A percentile compares a stretch with the other conserved stretches of the same genome.
These are phyloP conservation scores for Cornus controversa DNA, from an alignment of 148 eudicot species.

Conservation along the genomic window DNA sequence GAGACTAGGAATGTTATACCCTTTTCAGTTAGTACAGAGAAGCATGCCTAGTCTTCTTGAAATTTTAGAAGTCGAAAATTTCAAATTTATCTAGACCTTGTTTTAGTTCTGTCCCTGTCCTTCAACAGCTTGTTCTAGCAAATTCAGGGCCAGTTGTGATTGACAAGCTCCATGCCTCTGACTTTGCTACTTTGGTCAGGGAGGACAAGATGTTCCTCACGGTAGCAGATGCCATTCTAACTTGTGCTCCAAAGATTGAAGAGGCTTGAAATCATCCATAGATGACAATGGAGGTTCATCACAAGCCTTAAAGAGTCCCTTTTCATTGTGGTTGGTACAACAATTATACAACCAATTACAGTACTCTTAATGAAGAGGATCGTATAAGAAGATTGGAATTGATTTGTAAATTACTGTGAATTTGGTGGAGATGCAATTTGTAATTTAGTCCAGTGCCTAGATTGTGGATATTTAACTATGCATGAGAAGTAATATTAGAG, in stretches of 20 bases:
- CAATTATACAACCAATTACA: not conserved
- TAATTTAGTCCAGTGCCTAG: no score
- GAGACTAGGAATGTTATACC: no score
- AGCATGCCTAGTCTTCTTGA: no score
- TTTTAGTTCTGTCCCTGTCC: not conserved
- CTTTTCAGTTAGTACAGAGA: no score
- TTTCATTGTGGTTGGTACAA: not conserved
- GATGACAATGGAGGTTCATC: not conserved
- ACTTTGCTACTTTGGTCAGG: slow-evolving; percentile 36
- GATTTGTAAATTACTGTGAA: not conserved
- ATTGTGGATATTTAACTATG: no score
- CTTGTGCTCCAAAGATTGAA: slow-evolving; percentile 31
- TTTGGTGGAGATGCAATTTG: no score
- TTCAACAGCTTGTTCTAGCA: slow-evolving; percentile 51
- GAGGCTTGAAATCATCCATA: no score
- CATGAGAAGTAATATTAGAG: no score
- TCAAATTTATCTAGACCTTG: no score
- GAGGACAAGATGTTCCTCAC: slow-evolving; percentile 61
- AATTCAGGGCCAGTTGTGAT: slow-evolving; percentile 58
- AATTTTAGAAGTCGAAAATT: no score
- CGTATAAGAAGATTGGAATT: not conserved
- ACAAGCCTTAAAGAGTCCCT: not conserved
- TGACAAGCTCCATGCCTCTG: slow-evolving; percentile 52
- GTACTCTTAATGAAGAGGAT: not conserved
- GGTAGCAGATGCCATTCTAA: slow-evolving; percentile 55